phyloP scores from a whole-genome alignment of 2,329 filamentous ascomycete genomes.

The Trichoderma simmonsii region DNA sequence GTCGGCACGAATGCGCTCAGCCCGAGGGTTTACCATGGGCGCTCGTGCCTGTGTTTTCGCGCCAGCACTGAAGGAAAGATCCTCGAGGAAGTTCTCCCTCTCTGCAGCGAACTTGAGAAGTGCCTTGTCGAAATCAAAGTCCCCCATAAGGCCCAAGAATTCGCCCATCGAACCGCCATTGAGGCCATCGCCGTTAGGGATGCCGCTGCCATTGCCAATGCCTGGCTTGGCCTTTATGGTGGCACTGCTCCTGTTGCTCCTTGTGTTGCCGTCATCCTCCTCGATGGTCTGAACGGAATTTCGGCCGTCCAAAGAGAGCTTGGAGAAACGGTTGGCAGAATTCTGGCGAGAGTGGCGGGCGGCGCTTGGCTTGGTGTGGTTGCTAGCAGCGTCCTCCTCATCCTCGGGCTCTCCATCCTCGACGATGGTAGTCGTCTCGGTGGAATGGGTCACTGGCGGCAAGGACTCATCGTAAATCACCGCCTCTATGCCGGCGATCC shows the following conservation, averaged over 20 bases:
- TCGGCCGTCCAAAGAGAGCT: constrained; percentile 47
- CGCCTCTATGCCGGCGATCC: constrained; percentile 69
- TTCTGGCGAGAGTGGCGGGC: constrained; percentile 61
- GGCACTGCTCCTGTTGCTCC: constrained; percentile 63
- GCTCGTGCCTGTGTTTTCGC: constrained; percentile 68
- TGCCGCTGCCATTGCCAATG: constrained; percentile 25
- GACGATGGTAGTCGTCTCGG: constrained; percentile 58
- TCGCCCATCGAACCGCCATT: constrained; percentile 28
- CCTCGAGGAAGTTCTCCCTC: constrained; percentile 87
- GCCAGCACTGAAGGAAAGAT: constrained; percentile 84
- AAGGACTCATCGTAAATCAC: constrained; percentile 60
- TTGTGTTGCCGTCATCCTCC: constrained; percentile 55
- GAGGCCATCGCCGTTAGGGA: constrained; percentile 21
- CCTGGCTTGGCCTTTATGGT: constrained; percentile 53
- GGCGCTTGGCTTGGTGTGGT: constrained; percentile 28
- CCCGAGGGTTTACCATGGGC: constrained; percentile 72
- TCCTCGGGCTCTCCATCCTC: constrained; percentile 65
- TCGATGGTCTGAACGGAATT: constrained; percentile 56
- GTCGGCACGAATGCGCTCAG: constrained; percentile 77
- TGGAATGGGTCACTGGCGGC: constrained; percentile 32
- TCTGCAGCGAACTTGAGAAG: constrained; percentile 94
- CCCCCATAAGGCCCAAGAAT: constrained; percentile 41
- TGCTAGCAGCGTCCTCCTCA: constrained; percentile 42
- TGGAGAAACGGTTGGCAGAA: constrained; percentile 58
- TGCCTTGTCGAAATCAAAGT: constrained; percentile 92